Evolutionary conservation across 352 stramenopile genomes (phyloP).

Genomic region (Peronospora farinosa): DNA sequence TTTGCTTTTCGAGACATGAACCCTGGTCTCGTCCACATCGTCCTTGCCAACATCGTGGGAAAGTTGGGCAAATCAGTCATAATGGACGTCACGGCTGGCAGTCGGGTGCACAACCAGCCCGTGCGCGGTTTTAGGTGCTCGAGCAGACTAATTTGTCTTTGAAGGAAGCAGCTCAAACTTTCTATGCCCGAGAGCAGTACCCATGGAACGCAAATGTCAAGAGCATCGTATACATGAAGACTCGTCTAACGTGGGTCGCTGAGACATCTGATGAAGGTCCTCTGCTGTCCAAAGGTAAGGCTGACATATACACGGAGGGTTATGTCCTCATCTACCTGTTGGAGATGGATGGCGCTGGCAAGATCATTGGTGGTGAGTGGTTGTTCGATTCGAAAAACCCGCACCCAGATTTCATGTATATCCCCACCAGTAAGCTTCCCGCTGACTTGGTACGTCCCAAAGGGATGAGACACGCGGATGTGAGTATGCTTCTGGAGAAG

Average conservation of each 20-base stretch:
- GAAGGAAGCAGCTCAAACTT: slow-evolving; percentile 26
- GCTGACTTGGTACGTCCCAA: slow-evolving; percentile 21
- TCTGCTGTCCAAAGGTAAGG: slow-evolving; percentile 23
- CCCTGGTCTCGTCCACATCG: slow-evolving; percentile 41
- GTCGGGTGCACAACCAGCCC: slow-evolving; percentile 49
- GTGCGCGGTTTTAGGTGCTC: slow-evolving; percentile 37
- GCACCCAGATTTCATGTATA: slow-evolving; percentile 38
- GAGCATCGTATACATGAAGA: slow-evolving; percentile 40
- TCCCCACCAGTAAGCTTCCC: slow-evolving; percentile 22
- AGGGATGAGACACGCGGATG: slow-evolving; percentile 30
- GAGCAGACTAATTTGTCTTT: slow-evolving; percentile 28
- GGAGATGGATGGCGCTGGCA: slow-evolving; percentile 27
- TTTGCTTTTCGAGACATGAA: slow-evolving; percentile 41
- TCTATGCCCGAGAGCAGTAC: slow-evolving; percentile 33
- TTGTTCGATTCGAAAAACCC: slow-evolving; percentile 26
- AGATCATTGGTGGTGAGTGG: slow-evolving; percentile 40
- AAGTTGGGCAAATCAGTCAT: slow-evolving; percentile 36
- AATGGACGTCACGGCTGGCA: slow-evolving; percentile 30
- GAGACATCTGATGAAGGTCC: slow-evolving; percentile 31
- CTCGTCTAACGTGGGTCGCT: slow-evolving; percentile 38
- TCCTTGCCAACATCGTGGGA: slow-evolving; percentile 36
- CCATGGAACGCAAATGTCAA: slow-evolving; percentile 39
- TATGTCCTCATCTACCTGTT: slow-evolving; percentile 33
- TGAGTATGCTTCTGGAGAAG: slow-evolving; percentile 26
- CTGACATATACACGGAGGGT: slow-evolving; percentile 25